Conservation (phyloP, 192 early-diverging fungal species). For the Podochytrium sp. region DNA sequence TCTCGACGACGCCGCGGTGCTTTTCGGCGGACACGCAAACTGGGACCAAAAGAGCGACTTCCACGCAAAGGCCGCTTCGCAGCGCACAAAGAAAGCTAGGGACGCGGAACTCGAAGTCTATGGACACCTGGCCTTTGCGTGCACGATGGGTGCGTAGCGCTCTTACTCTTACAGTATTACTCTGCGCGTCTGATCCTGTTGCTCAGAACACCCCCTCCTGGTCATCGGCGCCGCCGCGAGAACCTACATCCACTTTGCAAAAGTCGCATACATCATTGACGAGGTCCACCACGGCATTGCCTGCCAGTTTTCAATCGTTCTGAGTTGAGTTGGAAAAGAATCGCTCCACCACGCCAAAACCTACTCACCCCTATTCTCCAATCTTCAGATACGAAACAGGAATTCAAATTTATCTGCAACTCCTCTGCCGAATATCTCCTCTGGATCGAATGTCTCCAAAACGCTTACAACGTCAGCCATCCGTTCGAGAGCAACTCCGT, state of each 20-base stretch:
- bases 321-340: slow-evolving; percentile 12
- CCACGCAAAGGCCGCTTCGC: not conserved
- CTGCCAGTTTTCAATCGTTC: slow-evolving; percentile 27
- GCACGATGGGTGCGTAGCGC: not conserved
- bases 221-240: not conserved
- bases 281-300: slow-evolving; percentile 18
- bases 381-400: slow-evolving; percentile 10
- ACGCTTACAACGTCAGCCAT: slow-evolving; percentile 17
- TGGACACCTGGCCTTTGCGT: slow-evolving; percentile 20
- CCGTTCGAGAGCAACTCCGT: not conserved
- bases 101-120: slow-evolving; percentile 18
- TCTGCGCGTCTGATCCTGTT: not conserved
- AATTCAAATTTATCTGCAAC: slow-evolving; percentile 30
- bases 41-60: not conserved
- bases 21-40: slow-evolving; percentile 15
- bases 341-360: not conserved
- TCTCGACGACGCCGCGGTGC: slow-evolving; percentile 14
- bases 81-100: not conserved
- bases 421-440: slow-evolving; percentile 31
- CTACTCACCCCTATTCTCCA: not conserved
- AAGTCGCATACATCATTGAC: slow-evolving; percentile 30
- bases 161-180: not conserved
- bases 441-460: slow-evolving; percentile 19
- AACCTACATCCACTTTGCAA: slow-evolving; percentile 17
- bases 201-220: slow-evolving; percentile 13